A percentile compares a stretch with the other conserved stretches of the same genome.
Conservation (phyloP, 2,329 filamentous ascomycete genomes). For the Colletotrichum gloeosporioides region DNA sequence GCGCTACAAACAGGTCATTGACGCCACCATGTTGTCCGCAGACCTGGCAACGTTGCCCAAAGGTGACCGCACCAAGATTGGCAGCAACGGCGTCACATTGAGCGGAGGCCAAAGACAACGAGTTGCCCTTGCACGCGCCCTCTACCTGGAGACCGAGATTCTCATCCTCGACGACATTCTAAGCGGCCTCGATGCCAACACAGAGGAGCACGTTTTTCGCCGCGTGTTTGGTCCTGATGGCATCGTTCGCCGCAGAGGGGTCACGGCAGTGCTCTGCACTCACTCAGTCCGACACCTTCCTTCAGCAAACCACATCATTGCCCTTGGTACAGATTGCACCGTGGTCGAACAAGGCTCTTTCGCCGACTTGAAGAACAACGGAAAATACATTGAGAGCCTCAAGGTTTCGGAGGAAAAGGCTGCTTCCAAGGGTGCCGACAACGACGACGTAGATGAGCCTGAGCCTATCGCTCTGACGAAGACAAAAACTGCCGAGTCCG, state of each 20-base stretch:
- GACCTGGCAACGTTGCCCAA: conserved; percentile 37
- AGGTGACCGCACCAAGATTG: conserved; percentile 43
- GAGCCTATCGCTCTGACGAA: not conserved
- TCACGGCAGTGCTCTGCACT: conserved; percentile 40
- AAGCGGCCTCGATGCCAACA: conserved; percentile 38
- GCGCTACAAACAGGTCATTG: conserved; percentile 39
- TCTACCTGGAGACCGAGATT: conserved; percentile 34
- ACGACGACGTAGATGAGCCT: not conserved
- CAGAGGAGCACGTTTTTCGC: conserved; percentile 35
- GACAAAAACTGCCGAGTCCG: not conserved
- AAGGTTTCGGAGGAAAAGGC: conserved; percentile 33
- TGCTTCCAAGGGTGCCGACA: not conserved
- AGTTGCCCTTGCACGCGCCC: conserved; percentile 32
- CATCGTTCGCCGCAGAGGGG: conserved; percentile 25
- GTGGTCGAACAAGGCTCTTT: conserved; percentile 48
- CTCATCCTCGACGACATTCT: conserved; percentile 41
- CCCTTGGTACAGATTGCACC: conserved; percentile 41
- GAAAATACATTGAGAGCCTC: conserved; percentile 43
- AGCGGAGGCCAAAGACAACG: conserved; percentile 43
- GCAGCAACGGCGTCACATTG: conserved; percentile 45
- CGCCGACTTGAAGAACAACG: conserved; percentile 37
- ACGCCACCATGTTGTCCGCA: conserved; percentile 34
- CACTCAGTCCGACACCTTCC: conserved; percentile 44
- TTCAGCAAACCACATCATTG: conserved; percentile 48
- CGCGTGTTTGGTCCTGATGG: conserved; percentile 33